Base-by-base conservation (phyloP, 2,329 filamentous ascomycete genomes). In the Aotearoamyces nothofagi region DNA sequence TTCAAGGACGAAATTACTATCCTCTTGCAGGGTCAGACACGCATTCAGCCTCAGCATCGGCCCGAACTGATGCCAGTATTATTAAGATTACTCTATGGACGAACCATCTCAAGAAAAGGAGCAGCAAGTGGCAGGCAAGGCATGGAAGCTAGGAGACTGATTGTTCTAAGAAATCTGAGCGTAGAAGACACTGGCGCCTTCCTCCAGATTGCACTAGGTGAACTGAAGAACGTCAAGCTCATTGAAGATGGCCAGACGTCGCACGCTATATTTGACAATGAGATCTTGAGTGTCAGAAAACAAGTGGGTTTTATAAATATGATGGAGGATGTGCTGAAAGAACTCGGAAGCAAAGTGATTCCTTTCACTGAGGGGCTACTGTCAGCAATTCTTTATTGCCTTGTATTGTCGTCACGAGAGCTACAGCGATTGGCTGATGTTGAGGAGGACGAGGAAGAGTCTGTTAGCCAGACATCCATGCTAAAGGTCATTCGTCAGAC, bases 1-100 rank as follows among this genome's bases (percentile, higher is more conserved):
- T 93, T 96, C 55, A 82, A 84, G 46, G 90, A 96, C 45, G 87
- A 96, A 49, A 65, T 98, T n/a, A 78, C 83, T 1, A 72, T 90
- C 4, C 78, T 98, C 39, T 66, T 98, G 30, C 78, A 83, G 45
- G 69, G 78, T 10, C 75, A 80, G 11, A 73, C 73, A 33, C 55
- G 75, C 31, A 78, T 94, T 39, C 73, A 76, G 39, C 58, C 73
- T 5, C 69, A 78, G 28, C 83, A 98, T 46, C 71, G 78, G 6
- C 45, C 58, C 3, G 68, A 72, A 25, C 54, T 94, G 19, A 81
- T 96, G 63, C 87, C 90, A 2, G 70, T 98, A 4, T 61, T 98
- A 15, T 66, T 98, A 17, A 70, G 86, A 27, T 56, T 98, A 17
- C 60, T 98, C 2, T 98, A 96, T 50, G 90, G 90, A 22, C 76